phyloP scores from a whole-genome alignment of 805 yeast species.

The Lachancea quebecensis region DNA sequence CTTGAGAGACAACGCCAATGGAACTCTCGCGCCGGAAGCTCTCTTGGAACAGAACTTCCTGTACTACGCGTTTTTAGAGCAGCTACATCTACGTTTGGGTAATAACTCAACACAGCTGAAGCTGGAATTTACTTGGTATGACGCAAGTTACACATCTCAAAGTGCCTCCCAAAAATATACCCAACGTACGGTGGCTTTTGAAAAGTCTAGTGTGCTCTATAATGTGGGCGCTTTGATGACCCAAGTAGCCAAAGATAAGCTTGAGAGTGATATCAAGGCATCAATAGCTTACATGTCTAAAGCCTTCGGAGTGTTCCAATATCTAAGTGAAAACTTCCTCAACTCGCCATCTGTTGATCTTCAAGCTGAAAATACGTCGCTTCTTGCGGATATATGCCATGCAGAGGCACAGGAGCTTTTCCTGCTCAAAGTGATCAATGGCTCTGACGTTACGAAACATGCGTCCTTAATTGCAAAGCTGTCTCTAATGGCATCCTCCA shows the following conservation, averaged over 20 bases:
- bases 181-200: conserved; percentile 82
- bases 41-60: conserved; percentile 38
- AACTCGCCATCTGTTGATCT: conserved; percentile 85
- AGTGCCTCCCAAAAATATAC: conserved; percentile 35
- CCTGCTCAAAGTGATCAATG: conserved; percentile 47
- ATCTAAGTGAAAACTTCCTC: conserved; percentile 69
- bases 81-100: conserved; percentile 71
- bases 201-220: conserved; percentile 78
- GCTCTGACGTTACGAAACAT: conserved; percentile 40
- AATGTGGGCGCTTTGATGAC: conserved; percentile 65
- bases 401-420: conserved; percentile 91
- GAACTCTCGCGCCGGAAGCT: conserved; percentile 27
- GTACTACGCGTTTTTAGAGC: conserved; percentile 77
- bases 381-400: conserved; percentile 57
- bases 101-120: conserved; percentile 47
- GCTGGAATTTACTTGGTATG: conserved; percentile 71
- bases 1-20: conserved; percentile 28
- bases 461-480: conserved; percentile 70
- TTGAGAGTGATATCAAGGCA: conserved; percentile 43
- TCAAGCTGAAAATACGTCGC: conserved; percentile 56
- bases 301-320: conserved; percentile 71
- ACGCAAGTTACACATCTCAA: conserved; percentile 48
- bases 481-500: conserved; percentile 51
- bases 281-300: conserved; percentile 58
- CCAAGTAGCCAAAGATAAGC: conserved; percentile 38